Base-by-base conservation (phyloP, 2,329 filamentous ascomycete species). In the Curvularia eragrostidis region DNA sequence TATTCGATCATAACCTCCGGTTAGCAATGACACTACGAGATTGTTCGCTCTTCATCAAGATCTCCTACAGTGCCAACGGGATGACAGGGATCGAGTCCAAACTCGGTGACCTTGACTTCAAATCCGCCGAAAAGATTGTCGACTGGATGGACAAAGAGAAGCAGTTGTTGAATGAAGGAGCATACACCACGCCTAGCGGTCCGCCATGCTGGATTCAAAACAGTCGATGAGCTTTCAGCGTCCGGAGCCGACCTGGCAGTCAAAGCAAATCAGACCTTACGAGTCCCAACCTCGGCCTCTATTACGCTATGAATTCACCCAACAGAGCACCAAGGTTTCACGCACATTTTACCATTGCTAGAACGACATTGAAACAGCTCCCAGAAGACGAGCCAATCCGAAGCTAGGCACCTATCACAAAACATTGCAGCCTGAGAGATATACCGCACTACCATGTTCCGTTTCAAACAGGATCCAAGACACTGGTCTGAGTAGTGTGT, bases 21-120 rank as follows among this genome's bases (percentile, higher is more conserved):
- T 59, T 72, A 15, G 80, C 81, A 9, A 82, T 82, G 80, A 82
- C 80, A 1, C 61, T 82, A 12, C 69, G 80, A 32, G 81, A 83
- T 55, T 82, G 80, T 58, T 80, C 80, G 3, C 63, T 82, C 5
- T 82, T 80, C 58, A 63, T 82, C 30, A 66, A 67, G 13, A 64
- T 74, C 9, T 55, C 61, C 0, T 69, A 65, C 30, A 36, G 53
- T 1, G 13, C 52, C 3, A 28, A 48, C 3, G 42, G 48, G 13
- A 48, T 58, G 1, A 51, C 49, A 7, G 48, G 34, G 9, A 71
- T 81, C 13, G 78, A 79, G 34, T 77, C 76, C 9, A 75, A 79
- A 42, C 66, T 83, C 3, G 80, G 75, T 0, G 81, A 83, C 62
- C 71, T 83, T 5, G 81, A 83, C 54, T 73, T 80, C 62, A 83